Percentiles rank a stretch among this genome's conserved stretches.
Conservation (phyloP, 345 rosid species). For the Salix suchowensis region DNA sequence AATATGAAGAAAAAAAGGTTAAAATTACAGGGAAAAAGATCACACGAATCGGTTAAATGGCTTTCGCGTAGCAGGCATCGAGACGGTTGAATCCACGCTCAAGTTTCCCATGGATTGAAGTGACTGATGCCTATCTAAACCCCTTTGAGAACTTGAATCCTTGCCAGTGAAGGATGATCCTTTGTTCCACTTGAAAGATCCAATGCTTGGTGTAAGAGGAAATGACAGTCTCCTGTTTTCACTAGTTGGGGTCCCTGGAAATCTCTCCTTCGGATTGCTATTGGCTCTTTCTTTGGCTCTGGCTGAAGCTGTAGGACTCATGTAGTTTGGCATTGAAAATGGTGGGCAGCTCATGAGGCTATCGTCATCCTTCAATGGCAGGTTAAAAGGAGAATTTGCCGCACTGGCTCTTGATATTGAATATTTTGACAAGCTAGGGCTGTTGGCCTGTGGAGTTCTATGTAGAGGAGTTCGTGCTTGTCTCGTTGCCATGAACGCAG, state of each 20-base stretch:
- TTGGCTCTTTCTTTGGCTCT: slow-evolving; percentile 71
- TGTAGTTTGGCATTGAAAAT: slow-evolving; percentile 80
- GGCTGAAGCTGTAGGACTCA: slow-evolving; percentile 77
- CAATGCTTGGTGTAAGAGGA: slow-evolving; percentile 62
- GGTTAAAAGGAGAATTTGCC: slow-evolving; percentile 49
- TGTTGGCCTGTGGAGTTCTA: slow-evolving; percentile 33
- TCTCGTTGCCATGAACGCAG: slow-evolving; percentile 39
- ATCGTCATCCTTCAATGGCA: slow-evolving; percentile 76
- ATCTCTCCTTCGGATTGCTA: slow-evolving; percentile 69
- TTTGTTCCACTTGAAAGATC: slow-evolving; percentile 77
- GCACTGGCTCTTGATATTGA: slow-evolving; percentile 58
- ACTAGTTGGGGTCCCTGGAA: slow-evolving; percentile 53
- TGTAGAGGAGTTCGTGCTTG: slow-evolving; percentile 43
- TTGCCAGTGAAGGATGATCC: slow-evolving; percentile 60
- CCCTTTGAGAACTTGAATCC: slow-evolving; percentile 43
- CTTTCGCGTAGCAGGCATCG: slow-evolving; percentile 75
- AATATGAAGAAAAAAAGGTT: slow-evolving; percentile 7
- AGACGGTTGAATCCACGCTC: slow-evolving; percentile 76
- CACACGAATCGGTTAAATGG: slow-evolving; percentile 96
- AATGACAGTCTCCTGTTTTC: slow-evolving; percentile 75
- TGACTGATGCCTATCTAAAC: slow-evolving; percentile 13
- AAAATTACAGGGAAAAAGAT: slow-evolving; percentile 21
- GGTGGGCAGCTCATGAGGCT: slow-evolving; percentile 92
- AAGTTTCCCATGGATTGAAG: slow-evolving; percentile 47
- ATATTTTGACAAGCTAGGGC: slow-evolving; percentile 48